Percentiles rank a stretch among this genome's conserved stretches.
These are phyloP conservation scores for Simmondsia chinensis DNA, from an alignment of 148 eudicot species.

Conservation along the genomic window DNA sequence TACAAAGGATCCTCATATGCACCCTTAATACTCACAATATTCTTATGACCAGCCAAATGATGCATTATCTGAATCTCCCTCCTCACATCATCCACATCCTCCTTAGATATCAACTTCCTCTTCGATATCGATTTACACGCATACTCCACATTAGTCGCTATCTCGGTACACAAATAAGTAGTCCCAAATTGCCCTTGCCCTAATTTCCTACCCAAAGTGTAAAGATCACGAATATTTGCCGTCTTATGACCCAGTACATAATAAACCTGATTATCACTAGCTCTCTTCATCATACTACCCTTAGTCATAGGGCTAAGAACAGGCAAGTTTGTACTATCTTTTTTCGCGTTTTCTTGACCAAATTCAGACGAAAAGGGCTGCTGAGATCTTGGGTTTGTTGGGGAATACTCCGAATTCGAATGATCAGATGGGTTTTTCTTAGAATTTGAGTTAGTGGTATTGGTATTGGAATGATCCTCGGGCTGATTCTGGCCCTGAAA, in stretches of 20 bases:
- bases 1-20: conserved; percentile 84
- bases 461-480: conserved; percentile 32
- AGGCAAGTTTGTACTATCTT: conserved; percentile 11
- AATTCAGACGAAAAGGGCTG: conserved; percentile 52
- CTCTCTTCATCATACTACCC: conserved; percentile 32
- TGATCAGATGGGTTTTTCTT: conserved; percentile 18
- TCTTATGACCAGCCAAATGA: conserved; percentile 85
- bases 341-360: conserved; percentile 25
- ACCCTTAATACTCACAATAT: conserved; percentile 80
- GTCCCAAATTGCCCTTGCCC: conserved; percentile 99
- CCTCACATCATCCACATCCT: conserved; percentile 95
- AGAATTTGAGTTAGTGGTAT: conserved; percentile 20
- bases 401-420: conserved; percentile 35
- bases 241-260: conserved; percentile 87
- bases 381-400: conserved; percentile 37
- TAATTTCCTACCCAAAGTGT: conserved; percentile 71
- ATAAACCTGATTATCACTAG: conserved; percentile 40
- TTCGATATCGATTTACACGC: conserved; percentile 96
- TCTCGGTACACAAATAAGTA: conserved; percentile 79
- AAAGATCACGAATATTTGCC: conserved; percentile 72
- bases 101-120: conserved; percentile 88
- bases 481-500: conserved; percentile 54
- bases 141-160: conserved; percentile 48
- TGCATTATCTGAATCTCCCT: conserved; percentile 99
- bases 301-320: conserved; percentile 13